phyloP scores from a whole-genome alignment of 768 basidiomycete genomes.

The Amanita rubescens region DNA sequence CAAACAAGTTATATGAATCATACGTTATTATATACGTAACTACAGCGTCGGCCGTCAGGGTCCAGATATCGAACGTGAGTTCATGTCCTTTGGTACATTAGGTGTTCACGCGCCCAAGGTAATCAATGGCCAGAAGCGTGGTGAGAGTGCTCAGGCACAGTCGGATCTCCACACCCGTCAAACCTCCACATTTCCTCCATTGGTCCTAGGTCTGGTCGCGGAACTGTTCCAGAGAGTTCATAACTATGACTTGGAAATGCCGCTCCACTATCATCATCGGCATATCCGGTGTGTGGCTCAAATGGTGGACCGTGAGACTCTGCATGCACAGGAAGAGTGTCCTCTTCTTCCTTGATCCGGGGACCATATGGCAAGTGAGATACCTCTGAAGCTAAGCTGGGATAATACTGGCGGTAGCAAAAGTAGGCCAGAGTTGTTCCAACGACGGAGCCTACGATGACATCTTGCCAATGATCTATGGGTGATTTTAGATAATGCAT shows the following conservation, averaged over 20 bases:
- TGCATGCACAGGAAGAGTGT: conserved; percentile 32
- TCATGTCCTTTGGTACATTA: not conserved
- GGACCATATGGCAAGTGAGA: conserved; percentile 71
- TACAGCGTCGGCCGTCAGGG: not conserved
- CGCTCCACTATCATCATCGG: conserved; percentile 1
- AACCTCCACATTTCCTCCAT: conserved; percentile 30
- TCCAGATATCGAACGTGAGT: not conserved
- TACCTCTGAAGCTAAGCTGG: conserved; percentile 51
- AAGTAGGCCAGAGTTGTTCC: conserved; percentile 70
- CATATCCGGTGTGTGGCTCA: not conserved
- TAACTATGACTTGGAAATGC: conserved; percentile 16
- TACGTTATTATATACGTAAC: not conserved
- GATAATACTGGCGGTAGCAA: conserved; percentile 80
- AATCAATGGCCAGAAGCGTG: not conserved
- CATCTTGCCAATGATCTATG: conserved; percentile 89
- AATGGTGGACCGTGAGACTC: conserved; percentile 11
- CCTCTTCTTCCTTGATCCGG: conserved; percentile 42
- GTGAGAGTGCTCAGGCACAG: not conserved
- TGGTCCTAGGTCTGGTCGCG: conserved; percentile 17
- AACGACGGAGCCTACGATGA: conserved; percentile 69
- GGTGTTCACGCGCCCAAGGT: not conserved
- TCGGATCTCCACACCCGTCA: conserved; percentile 14
- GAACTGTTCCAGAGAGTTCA: conserved; percentile 19
- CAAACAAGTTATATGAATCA: not conserved
- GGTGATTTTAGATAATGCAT: conserved; percentile 9